Percentiles rank a stretch among this genome's conserved stretches.
phyloP scores from a whole-genome alignment of 2,329 filamentous ascomycete species.

The Colletotrichum scovillei region DNA sequence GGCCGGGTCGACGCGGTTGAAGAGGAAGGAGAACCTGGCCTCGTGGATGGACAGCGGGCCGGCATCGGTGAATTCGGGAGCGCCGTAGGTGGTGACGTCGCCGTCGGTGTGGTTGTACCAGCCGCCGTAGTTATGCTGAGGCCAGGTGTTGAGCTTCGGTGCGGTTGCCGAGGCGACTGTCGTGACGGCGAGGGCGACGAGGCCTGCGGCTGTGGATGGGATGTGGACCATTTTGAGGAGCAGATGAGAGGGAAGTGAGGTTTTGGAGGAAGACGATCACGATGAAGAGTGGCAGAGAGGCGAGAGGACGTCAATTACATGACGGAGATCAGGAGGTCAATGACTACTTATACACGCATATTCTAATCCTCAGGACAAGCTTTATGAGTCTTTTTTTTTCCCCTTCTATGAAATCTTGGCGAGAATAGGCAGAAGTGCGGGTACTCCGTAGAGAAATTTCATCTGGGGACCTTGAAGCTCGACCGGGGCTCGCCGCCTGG shows the following conservation, averaged over 20 bases:
- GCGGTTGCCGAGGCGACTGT: not conserved
- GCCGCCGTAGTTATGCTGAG: not conserved
- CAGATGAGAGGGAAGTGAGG: not conserved
- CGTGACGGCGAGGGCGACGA: not conserved
- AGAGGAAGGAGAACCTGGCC: not conserved
- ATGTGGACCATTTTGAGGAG: not conserved
- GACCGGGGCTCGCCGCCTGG: not conserved
- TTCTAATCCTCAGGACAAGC: not conserved
- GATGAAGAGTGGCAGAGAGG: not conserved
- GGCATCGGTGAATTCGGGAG: not conserved
- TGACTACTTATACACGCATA: not conserved
- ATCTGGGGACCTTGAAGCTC: not conserved
- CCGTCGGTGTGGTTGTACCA: not conserved
- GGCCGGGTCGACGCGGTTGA: not conserved
- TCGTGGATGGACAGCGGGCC: not conserved
- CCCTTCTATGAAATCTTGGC: too few species aligned
- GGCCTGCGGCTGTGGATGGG: not conserved
- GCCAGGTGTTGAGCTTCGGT: constrained; percentile 3
- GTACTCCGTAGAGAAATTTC: not conserved
- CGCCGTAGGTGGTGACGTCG: not conserved
- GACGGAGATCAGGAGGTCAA: not conserved
- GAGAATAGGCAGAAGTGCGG: constrained; percentile 1
- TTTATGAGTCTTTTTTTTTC: not conserved
- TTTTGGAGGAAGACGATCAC: not conserved
- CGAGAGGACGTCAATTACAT: not conserved